Evolutionary conservation across 2,329 filamentous ascomycete genomes (phyloP).

Genomic region (Aspergillus viridinutans): DNA sequence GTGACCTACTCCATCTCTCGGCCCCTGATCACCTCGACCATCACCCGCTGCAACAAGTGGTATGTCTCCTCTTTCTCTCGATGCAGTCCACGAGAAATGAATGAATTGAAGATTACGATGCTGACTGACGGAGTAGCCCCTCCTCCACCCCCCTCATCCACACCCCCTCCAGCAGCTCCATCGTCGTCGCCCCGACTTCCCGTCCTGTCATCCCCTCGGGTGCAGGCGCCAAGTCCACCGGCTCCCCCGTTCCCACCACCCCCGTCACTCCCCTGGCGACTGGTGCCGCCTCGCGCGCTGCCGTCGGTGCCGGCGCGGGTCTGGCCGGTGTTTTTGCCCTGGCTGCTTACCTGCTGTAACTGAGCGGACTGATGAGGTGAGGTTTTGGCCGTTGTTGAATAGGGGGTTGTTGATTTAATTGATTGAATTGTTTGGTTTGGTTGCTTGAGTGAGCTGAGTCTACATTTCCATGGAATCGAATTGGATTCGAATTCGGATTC

Average conservation of each 20-base stretch:
- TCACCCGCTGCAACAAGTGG: slow-evolving; percentile 44
- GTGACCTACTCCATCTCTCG: slow-evolving; percentile 58
- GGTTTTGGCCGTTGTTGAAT: too few species aligned
- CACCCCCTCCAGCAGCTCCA: slow-evolving; percentile 17
- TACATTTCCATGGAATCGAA: background rate
- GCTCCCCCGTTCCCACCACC: slow-evolving; percentile 14
- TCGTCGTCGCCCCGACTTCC: slow-evolving; percentile 12
- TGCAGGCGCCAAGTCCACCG: slow-evolving; percentile 13
- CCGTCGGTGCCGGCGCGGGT: slow-evolving; percentile 46
- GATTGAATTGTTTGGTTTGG: slow-evolving; percentile 4
- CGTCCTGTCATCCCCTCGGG: slow-evolving; percentile 11
- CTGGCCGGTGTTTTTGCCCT: slow-evolving; percentile 52
- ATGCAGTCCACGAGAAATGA: background rate
- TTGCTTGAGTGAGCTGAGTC: background rate
- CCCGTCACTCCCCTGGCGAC: slow-evolving; percentile 40
- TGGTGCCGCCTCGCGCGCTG: slow-evolving; percentile 49
- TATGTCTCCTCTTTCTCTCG: slow-evolving; percentile 17
- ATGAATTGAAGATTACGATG: background rate
- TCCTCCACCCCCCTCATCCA: slow-evolving; percentile 18
- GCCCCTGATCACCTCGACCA: slow-evolving; percentile 51
- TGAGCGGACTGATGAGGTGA: background rate
- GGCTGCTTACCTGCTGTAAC: slow-evolving; percentile 44
- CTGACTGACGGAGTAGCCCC: slow-evolving; percentile 10
- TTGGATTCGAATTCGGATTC: background rate
- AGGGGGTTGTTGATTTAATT: slow-evolving; percentile 4